Conservation (phyloP, 768 basidiomycete species). For the Suillus lakei region DNA sequence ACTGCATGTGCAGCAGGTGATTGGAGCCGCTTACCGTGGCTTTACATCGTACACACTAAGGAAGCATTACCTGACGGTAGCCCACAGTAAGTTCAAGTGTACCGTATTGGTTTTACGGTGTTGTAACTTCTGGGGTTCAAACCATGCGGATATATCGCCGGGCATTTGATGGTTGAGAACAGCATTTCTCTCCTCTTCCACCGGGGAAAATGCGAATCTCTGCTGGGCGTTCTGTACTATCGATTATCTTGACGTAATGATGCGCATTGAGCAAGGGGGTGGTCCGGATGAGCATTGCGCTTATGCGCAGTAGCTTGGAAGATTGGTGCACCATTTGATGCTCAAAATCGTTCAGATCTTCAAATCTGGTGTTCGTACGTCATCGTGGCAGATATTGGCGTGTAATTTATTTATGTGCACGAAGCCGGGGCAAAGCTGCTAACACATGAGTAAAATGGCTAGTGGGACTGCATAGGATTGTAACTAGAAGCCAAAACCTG, state of each 20-base stretch:
- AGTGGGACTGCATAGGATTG: not conserved
- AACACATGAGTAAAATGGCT: not conserved
- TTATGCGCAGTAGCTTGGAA: not conserved
- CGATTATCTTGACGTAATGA: not conserved
- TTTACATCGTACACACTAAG: not conserved
- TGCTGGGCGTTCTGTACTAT: not conserved
- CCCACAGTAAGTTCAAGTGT: not conserved
- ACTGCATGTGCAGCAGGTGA: not conserved
- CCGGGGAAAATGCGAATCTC: not conserved
- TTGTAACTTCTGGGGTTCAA: not conserved
- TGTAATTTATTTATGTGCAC: not conserved
- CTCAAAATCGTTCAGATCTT: not conserved
- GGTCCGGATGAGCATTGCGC: not conserved
- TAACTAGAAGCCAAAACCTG: not conserved
- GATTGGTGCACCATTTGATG: not conserved
- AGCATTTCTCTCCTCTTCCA: not conserved
- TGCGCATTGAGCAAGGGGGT: not conserved
- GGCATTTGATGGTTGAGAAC: too few relatives aligned
- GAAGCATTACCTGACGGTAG: not conserved
- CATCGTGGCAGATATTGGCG: too few relatives aligned
- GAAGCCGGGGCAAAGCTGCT: not conserved
- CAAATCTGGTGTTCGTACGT: too few relatives aligned
- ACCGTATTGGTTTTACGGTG: not conserved
- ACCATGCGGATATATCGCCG: not conserved
- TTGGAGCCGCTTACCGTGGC: not conserved